Evolutionary conservation across 805 yeast genomes (phyloP).

Genomic region (Metschnikowia orientalis): DNA sequence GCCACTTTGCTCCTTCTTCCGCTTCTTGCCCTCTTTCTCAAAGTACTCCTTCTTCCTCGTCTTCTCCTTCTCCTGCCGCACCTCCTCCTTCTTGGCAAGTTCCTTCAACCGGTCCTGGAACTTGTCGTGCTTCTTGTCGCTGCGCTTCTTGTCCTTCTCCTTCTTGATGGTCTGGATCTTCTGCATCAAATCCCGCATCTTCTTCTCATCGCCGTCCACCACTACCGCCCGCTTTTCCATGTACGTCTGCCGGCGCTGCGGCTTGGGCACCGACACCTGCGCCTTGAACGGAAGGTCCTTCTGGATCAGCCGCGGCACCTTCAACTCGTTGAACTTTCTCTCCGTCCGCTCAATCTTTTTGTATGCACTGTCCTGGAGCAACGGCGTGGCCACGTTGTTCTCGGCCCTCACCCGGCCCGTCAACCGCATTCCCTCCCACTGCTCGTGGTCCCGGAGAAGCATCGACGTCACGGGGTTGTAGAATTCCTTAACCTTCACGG

Average conservation of each 20-base stretch:
- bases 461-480: slow-evolving; percentile 96
- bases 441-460: slow-evolving; percentile 66
- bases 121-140: slow-evolving; percentile 67
- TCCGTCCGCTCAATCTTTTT: slow-evolving; percentile 77
- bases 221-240: slow-evolving; percentile 90
- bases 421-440: slow-evolving; percentile 95
- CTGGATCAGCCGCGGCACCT: slow-evolving; percentile 77
- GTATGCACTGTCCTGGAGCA: slow-evolving; percentile 46
- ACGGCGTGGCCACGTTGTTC: slow-evolving; percentile 59
- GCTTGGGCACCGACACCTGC: slow-evolving; percentile 83
- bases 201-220: slow-evolving; percentile 86
- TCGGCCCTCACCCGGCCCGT: slow-evolving; percentile 92
- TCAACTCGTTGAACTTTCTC: slow-evolving; percentile 81
- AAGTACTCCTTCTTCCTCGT: slow-evolving; percentile 87
- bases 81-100: slow-evolving; percentile 68
- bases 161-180: slow-evolving; percentile 80
- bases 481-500: slow-evolving; percentile 82
- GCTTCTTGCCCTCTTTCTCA: slow-evolving; percentile 63
- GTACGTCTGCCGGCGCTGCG: slow-evolving; percentile 79
- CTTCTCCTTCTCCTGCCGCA: slow-evolving; percentile 67
- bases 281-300: slow-evolving; percentile 85
- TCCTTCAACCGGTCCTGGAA: slow-evolving; percentile 71
- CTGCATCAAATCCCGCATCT: slow-evolving; percentile 83
- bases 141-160: slow-evolving; percentile 77
- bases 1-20: slow-evolving; percentile 35